Conservation (phyloP, 768 basidiomycete genomes). For the Amanita jacksonii region DNA sequence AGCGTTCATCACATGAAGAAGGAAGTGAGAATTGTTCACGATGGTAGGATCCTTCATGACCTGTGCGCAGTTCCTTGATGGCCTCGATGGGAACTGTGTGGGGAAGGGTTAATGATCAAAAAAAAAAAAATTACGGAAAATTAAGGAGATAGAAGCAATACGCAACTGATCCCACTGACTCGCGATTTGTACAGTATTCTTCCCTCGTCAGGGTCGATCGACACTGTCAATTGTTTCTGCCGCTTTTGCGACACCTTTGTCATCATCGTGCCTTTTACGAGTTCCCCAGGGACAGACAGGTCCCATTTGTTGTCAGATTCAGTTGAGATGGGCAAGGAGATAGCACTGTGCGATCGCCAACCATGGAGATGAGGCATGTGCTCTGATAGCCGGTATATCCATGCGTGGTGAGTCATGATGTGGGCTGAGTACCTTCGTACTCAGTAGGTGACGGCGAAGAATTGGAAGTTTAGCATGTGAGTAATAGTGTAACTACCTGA, state of each 20-base stretch:
- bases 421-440: no score
- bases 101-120: neutral
- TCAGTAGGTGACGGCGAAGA: no score
- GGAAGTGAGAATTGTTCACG: constrained; percentile 67
- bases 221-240: constrained; percentile 60
- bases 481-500: no score
- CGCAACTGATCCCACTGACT: constrained; percentile 47
- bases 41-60: constrained; percentile 64
- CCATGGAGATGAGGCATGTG: constrained; percentile 1
- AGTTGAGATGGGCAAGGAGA: constrained; percentile 7
- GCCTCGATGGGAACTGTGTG: constrained; percentile 72
- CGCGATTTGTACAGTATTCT: constrained; percentile 74
- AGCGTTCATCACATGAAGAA: constrained; percentile 59
- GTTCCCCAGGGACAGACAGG: constrained; percentile 41
- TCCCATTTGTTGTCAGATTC: constrained; percentile 7
- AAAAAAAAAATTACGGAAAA: constrained; percentile 29
- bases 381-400: neutral
- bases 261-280: constrained; percentile 64
- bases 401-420: no score
- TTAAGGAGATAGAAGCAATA: no score
- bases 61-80: constrained; percentile 83
- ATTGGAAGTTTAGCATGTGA: no score
- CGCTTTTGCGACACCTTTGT: constrained; percentile 77
- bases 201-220: constrained; percentile 71
- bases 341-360: neutral